These are phyloP conservation scores for Beauveria asiatica DNA, from an alignment of 2,329 filamentous ascomycete genomes.

Conservation along the genomic window DNA sequence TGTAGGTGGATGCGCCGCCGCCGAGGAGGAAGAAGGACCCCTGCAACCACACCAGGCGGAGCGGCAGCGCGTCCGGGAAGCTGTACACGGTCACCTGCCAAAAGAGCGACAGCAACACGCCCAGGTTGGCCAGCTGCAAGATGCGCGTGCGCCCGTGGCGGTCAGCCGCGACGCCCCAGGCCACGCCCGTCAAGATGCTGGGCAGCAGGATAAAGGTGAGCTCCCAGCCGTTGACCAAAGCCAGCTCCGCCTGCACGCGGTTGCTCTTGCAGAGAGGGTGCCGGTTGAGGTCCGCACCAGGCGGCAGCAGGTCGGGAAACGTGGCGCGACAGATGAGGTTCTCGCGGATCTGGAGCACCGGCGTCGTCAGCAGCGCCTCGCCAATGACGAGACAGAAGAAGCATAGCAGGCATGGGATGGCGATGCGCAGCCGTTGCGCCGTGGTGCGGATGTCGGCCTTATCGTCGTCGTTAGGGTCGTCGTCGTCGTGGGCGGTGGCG, in stretches of 20 bases:
- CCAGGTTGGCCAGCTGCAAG: slow-evolving; percentile 14
- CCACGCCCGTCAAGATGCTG: slow-evolving; percentile 15
- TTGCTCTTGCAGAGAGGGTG: slow-evolving; percentile 15
- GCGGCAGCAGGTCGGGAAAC: background rate
- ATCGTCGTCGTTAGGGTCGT: background rate
- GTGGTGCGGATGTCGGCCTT: background rate
- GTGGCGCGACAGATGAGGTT: slow-evolving; percentile 11
- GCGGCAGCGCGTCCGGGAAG: slow-evolving; percentile 13
- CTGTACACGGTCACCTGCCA: slow-evolving; percentile 2
- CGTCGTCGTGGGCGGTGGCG: background rate
- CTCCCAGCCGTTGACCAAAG: slow-evolving; percentile 16
- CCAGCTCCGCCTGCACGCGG: slow-evolving; percentile 17
- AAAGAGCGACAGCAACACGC: slow-evolving; percentile 8
- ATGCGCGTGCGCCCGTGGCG: slow-evolving; percentile 13
- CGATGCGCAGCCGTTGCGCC: background rate
- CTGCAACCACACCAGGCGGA: slow-evolving; percentile 14
- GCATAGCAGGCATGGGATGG: background rate
- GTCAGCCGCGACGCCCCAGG: slow-evolving; percentile 17
- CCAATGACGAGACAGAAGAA: background rate
- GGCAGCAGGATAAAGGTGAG: slow-evolving; percentile 15
- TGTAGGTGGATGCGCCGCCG: slow-evolving; percentile 15
- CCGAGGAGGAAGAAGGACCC: slow-evolving; percentile 14
- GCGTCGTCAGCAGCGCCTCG: background rate
- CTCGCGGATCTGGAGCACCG: slow-evolving; percentile 4
- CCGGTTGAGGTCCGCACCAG: background rate